Base-by-base conservation (phyloP, 768 basidiomycete genomes). In the Tylopilus plumbeoviolaceoides region DNA sequence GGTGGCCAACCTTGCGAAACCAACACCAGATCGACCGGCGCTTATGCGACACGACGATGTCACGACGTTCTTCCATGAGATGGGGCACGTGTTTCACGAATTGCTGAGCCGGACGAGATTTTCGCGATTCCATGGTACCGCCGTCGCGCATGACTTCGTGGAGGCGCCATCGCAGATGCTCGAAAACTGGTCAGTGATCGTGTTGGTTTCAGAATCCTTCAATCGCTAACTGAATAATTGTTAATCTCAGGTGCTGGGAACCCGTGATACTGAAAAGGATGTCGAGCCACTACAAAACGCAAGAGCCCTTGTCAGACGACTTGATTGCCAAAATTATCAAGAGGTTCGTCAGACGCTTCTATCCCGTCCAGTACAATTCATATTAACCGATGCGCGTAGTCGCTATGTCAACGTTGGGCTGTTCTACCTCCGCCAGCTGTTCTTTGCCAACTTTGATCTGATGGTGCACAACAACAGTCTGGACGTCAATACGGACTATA, bases 151-250 rank as follows among this genome's bases (percentile, higher is more conserved):
- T n/a, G n/a, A n/a, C n/a, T n/a, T n/a, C n/a, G n/a, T n/a, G 10
- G 91, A 94, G 70, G 91, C 91, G 3, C 92, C 91, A 0, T 88
- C 86, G 17, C 91, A 95, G 72, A 93, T 93, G 91, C 73, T 93
- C 55, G 92, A 95, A 71, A 91, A 93, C 62, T 94, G 91, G 91
- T 84, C 44, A 15, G 70, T n/a, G n/a, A n/a, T n/a, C n/a, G n/a
- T n/a, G n/a, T 59, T 15, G 2, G 39, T 39, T 33, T 47, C n/a
- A 3, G 10, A 33, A 9, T 15, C 15, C 7, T 11, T 18, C n/a
- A 30, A 21, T 14, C 27, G 3, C 28, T 39, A 50, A 46, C 28
- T 50, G 35, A 63, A 4, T 9, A n/a, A 14, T 15, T 5, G 17
- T 8, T 28, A 8, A 15, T 38, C 14, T 20, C 21, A 81, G 82